Evolutionary conservation across 805 yeast species (phyloP), one percentile per base, ranked within the genome.

Genomic region (Starmerella floricola): DNA sequence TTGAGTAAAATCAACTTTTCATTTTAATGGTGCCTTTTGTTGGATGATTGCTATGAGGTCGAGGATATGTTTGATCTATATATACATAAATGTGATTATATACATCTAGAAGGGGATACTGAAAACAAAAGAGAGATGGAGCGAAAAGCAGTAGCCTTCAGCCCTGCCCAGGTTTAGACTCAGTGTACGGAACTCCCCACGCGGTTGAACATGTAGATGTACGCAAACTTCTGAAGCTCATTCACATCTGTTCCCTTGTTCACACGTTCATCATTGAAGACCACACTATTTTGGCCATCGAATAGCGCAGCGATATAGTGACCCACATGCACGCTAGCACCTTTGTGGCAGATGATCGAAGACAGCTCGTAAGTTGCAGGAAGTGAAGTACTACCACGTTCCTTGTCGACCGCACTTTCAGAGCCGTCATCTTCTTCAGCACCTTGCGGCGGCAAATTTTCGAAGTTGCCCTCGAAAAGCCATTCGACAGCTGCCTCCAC

Each of bases 201-300:
- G 18, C 64, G 54, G 44, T 56, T 58, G 39, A 65, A 66, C 33
- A 67, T 53, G 49, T 67, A 72, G 3, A 72, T 62, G 49, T 72
- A 73, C 2, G 75, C 68, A 54, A 71, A 67, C 44, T 62, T 61
- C 49, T 66, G 64, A 56, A 72, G 60, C 45, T 71, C 76, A 17
- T 61, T 62, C 8, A 61, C 53, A 29, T 65, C 64, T 1, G 67
- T 67, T 6, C 65, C 68, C 21, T 48, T 41, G 5, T 80, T 88
- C 2, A 86, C 93, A 60, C 84, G 85, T 53, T 86, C 96, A 57
- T 86, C 96, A 56, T 86, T 86, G 63, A 76, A 87, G 33, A 86
- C 64, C 2, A 79, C 78, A 94, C 94, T 85, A 40, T 66, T 11
- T 48, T 56, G 40, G 53, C 58, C 40, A 45, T 73, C 72, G 42